Percentiles rank a stretch among this genome's conserved stretches.
These are phyloP conservation scores for Tricholoma flavovirens DNA, from an alignment of 768 basidiomycete species.

Conservation along the genomic window DNA sequence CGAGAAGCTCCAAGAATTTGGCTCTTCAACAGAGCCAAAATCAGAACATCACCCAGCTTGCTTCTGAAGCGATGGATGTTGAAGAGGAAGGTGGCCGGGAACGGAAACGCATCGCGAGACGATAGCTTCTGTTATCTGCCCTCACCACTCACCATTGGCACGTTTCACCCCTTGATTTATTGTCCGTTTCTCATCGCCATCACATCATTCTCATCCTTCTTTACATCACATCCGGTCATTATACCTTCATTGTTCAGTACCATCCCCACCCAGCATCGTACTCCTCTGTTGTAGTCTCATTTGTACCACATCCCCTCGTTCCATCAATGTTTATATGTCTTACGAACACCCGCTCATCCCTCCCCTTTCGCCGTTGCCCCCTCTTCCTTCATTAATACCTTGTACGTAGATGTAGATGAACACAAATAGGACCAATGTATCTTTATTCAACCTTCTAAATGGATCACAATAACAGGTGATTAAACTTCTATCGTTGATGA, in stretches of 20 bases:
- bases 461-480: background rate
- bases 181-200: background rate
- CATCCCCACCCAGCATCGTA: conserved; percentile 1
- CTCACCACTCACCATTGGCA: background rate
- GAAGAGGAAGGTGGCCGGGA: conserved; percentile 68
- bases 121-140: conserved; percentile 30
- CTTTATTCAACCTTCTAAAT: background rate
- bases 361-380: too few relatives aligned
- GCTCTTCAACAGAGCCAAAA: conserved; percentile 31
- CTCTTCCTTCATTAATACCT: background rate
- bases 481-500: background rate
- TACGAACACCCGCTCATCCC: background rate
- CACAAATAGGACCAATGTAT: background rate
- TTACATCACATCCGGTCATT: too few relatives aligned
- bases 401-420: background rate
- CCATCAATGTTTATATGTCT: background rate
- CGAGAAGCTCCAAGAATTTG: conserved; percentile 40
- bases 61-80: conserved; percentile 60
- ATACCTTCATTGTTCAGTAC: conserved; percentile 1
- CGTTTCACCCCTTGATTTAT: background rate
- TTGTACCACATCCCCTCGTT: background rate
- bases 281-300: background rate
- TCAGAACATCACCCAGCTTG: conserved; percentile 29
- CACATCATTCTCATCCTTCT: background rate
- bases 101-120: conserved; percentile 65